A percentile compares a stretch with the other conserved stretches of the same genome.
phyloP scores from a whole-genome alignment of 768 basidiomycete genomes.

The Trametes elegans region DNA sequence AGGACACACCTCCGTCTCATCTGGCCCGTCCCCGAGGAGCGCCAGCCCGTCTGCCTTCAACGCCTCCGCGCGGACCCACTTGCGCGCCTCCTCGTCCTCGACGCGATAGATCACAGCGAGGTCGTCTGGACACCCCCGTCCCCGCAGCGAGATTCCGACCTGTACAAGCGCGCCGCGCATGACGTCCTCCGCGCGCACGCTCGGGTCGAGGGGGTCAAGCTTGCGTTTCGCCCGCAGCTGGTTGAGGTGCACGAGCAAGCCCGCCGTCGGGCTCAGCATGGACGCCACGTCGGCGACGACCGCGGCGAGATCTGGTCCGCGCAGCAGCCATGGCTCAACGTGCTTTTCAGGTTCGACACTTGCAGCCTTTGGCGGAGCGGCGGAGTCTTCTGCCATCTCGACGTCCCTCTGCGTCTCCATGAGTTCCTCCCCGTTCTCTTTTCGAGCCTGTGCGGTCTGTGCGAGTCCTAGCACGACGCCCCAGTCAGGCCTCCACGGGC shows the following conservation, averaged over 20 bases:
- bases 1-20: conserved; percentile 34
- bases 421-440: conserved; percentile 33
- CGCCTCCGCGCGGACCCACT: conserved; percentile 41
- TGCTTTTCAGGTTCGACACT: conserved; percentile 8
- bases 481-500: conserved; percentile 83
- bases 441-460: background rate
- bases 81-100: conserved; percentile 48
- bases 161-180: conserved; percentile 63
- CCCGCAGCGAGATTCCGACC: conserved; percentile 60
- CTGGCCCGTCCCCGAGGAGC: conserved; percentile 21
- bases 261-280: conserved; percentile 40
- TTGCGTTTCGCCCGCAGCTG: conserved; percentile 54
- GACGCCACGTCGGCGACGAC: conserved; percentile 44
- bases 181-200: conserved; percentile 41
- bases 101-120: conserved; percentile 71
- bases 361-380: background rate
- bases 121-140: conserved; percentile 72
- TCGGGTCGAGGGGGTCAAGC: conserved; percentile 37
- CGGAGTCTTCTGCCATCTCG: conserved; percentile 9
- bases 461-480: conserved; percentile 56
- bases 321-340: conserved; percentile 66
- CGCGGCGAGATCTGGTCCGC: conserved; percentile 46
- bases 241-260: conserved; percentile 56
- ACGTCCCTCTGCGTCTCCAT: conserved; percentile 60
- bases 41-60: conserved; percentile 25